Conservation (phyloP, 495 filamentous ascomycete genomes). For the Neohortaea acidophila region DNA sequence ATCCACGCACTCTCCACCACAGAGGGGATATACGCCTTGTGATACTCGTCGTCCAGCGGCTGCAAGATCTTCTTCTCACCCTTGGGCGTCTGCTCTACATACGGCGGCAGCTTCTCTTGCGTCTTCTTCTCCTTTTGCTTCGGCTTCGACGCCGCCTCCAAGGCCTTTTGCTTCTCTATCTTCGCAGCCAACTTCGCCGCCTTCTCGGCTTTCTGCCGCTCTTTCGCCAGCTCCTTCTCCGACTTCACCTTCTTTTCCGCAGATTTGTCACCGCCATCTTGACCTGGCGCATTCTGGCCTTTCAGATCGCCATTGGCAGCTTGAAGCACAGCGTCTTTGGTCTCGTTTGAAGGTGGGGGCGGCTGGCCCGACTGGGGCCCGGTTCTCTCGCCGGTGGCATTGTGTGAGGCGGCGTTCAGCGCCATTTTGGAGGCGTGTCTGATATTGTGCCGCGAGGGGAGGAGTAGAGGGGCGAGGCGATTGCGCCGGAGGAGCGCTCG, state of each 20-base stretch:
- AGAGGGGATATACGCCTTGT: conserved; percentile 42
- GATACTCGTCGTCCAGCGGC: conserved; percentile 25
- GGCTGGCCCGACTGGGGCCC: conserved; percentile 17
- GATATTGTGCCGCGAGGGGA: neutral
- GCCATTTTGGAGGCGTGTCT: conserved; percentile 7
- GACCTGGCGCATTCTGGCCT: conserved; percentile 25
- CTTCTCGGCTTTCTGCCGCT: conserved; percentile 46
- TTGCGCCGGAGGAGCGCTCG: conserved; percentile 14
- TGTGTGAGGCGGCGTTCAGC: conserved; percentile 19
- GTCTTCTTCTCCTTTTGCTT: conserved; percentile 37
- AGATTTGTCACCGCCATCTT: conserved; percentile 26
- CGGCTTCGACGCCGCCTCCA: conserved; percentile 30
- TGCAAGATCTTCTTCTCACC: conserved; percentile 32
- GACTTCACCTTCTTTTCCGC: conserved; percentile 28
- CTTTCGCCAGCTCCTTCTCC: conserved; percentile 37
- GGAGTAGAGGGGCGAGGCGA: neutral
- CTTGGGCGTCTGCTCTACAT: conserved; percentile 27
- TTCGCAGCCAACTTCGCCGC: conserved; percentile 45
- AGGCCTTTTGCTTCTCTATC: conserved; percentile 34
- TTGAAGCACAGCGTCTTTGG: conserved; percentile 18
- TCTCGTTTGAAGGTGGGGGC: conserved; percentile 13
- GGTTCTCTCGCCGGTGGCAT: conserved; percentile 16
- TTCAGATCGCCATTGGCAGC: conserved; percentile 23
- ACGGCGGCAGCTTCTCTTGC: conserved; percentile 23
- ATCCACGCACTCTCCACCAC: conserved; percentile 41